These are phyloP conservation scores for Starmerella etchellsii DNA, from an alignment of 805 yeast species.

Conservation along the genomic window DNA sequence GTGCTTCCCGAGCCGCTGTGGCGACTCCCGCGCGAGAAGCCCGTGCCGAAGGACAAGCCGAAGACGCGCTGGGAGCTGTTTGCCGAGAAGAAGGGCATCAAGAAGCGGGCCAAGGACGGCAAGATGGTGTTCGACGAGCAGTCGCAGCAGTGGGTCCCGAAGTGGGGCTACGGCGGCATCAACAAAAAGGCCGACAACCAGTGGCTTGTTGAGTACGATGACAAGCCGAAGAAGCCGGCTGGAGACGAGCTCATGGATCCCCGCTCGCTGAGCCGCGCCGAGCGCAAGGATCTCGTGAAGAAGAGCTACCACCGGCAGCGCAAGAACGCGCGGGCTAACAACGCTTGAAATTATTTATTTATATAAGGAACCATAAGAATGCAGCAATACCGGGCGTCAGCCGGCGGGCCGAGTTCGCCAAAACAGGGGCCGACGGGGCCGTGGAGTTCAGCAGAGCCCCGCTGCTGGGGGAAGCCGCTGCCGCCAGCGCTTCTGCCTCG, in stretches of 20 bases:
- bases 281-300: constrained; percentile 72
- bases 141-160: constrained; percentile 88
- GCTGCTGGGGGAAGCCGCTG: too few species aligned
- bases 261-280: constrained; percentile 64
- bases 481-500: not conserved
- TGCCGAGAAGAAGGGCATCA: constrained; percentile 90
- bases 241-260: constrained; percentile 66
- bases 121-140: constrained; percentile 84
- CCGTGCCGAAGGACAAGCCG: constrained; percentile 83
- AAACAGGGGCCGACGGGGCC: not conserved
- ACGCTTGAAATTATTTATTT: not conserved
- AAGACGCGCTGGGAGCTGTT: constrained; percentile 94
- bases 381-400: too few species aligned
- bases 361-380: too few species aligned
- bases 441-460: too few species aligned
- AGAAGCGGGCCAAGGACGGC: constrained; percentile 78
- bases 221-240: constrained; percentile 21
- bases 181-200: constrained; percentile 78
- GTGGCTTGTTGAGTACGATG: constrained; percentile 93
- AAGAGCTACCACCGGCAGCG: constrained; percentile 77
- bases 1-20: constrained; percentile 75
- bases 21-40: constrained; percentile 83
- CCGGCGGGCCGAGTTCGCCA: too few species aligned
- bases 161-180: constrained; percentile 95
- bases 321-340: constrained; percentile 38